These are phyloP conservation scores for Skeletonema marinoi DNA, from an alignment of 108 stramenopile genomes.

Conservation along the genomic window DNA sequence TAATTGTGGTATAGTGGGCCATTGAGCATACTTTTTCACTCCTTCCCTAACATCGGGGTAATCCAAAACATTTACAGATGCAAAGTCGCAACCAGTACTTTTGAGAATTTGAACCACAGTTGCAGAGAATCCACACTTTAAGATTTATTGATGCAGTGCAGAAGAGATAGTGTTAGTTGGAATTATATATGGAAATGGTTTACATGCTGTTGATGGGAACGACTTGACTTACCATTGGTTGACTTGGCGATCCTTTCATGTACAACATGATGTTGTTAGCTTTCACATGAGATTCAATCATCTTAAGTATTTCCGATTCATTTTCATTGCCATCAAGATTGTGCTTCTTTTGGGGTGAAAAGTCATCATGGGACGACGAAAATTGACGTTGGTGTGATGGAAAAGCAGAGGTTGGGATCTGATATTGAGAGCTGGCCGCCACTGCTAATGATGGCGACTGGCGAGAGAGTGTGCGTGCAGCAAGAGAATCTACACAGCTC, in stretches of 20 bases:
- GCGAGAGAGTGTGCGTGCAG: background rate
- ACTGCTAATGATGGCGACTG: background rate
- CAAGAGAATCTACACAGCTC: slow-evolving; percentile 3
- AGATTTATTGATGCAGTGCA: background rate
- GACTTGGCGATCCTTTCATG: slow-evolving; percentile 98
- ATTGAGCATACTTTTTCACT: slow-evolving; percentile 87
- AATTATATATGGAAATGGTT: background rate
- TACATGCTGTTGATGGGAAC: background rate
- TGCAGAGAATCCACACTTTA: slow-evolving; percentile 93
- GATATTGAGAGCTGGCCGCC: background rate
- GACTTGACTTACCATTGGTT: slow-evolving; percentile 64
- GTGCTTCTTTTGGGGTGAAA: slow-evolving; percentile 80
- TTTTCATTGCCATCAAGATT: slow-evolving; percentile 35
- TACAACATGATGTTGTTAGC: slow-evolving; percentile 95
- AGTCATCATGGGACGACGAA: slow-evolving; percentile 73
- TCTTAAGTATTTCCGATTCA: slow-evolving; percentile 31
- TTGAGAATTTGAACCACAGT: slow-evolving; percentile 90
- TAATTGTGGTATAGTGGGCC: slow-evolving; percentile 96
- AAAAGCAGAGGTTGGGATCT: background rate
- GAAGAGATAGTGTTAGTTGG: background rate
- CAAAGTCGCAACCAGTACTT: slow-evolving; percentile 90
- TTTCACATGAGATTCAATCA: slow-evolving; percentile 81
- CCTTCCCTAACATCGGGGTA: slow-evolving; percentile 96
- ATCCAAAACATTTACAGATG: slow-evolving; percentile 96
- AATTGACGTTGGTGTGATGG: slow-evolving; percentile 11